A percentile compares a stretch with the other conserved stretches of the same genome.
Conservation (phyloP, 768 basidiomycete species). For the Cantharellus anzutake region DNA sequence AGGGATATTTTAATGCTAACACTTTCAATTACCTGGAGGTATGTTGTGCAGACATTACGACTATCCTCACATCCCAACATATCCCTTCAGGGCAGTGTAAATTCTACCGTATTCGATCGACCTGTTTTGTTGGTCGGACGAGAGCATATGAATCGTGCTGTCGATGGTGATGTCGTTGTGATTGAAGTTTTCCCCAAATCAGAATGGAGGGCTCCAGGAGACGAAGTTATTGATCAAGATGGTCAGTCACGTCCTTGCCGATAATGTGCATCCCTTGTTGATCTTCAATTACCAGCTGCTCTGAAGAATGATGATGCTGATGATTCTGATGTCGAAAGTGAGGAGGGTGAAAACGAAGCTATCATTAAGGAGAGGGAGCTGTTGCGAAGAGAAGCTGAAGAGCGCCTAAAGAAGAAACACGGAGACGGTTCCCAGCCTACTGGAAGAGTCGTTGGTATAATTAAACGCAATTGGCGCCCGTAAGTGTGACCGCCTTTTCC, state of each 20-base stretch:
- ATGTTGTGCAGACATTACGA: conserved; percentile 8
- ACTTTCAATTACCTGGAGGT: conserved; percentile 93
- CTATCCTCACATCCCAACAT: not conserved
- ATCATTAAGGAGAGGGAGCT: conserved; percentile 26
- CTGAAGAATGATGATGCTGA: conserved; percentile 79
- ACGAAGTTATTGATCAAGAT: conserved; percentile 91
- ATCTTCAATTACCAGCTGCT: conserved; percentile 31
- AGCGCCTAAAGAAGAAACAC: conserved; percentile 17
- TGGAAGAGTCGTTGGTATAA: conserved; percentile 74
- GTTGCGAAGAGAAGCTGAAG: conserved; percentile 11
- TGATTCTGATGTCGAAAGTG: conserved; percentile 28
- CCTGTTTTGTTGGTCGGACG: conserved; percentile 72
- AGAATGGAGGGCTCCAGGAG: conserved; percentile 83
- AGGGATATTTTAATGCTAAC: conserved; percentile 90
- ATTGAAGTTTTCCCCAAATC: conserved; percentile 71
- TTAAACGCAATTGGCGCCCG: conserved; percentile 93
- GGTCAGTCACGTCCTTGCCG: conserved; percentile 24
- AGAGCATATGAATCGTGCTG: conserved; percentile 89
- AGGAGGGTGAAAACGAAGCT: conserved; percentile 16
- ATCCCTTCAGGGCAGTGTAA: conserved; percentile 49
- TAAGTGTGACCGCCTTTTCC: conserved; percentile 23
- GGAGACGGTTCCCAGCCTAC: conserved; percentile 43
- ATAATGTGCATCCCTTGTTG: not conserved
- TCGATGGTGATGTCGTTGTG: conserved; percentile 83
- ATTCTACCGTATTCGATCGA: conserved; percentile 50